Evolutionary conservation across 2,329 filamentous ascomycete species (phyloP).

Genomic region (Colletotrichum sp.): DNA sequence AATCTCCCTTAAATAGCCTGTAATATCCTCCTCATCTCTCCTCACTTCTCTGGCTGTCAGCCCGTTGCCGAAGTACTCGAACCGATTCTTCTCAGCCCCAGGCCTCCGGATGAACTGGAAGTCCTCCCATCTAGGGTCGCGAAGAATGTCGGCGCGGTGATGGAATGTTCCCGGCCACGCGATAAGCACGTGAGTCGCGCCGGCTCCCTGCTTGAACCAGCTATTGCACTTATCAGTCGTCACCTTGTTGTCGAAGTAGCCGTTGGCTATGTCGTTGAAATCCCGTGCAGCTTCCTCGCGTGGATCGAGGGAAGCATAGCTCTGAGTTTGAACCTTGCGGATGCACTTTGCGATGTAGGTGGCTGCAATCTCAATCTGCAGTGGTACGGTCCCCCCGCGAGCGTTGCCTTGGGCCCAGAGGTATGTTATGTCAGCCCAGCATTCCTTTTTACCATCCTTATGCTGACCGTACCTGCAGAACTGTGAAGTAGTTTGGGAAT

Average conservation of each 20-base stretch:
- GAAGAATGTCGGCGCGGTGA: slow-evolving; percentile 3
- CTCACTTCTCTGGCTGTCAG: neutral
- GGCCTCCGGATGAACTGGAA: neutral
- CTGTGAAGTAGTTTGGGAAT: neutral
- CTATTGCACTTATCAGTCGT: slow-evolving; percentile 17
- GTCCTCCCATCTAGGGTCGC: slow-evolving; percentile 21
- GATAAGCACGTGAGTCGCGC: neutral
- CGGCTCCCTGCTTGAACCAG: slow-evolving; percentile 22
- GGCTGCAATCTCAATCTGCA: neutral
- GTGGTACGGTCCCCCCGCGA: neutral
- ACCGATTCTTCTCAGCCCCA: neutral
- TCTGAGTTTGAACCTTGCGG: neutral
- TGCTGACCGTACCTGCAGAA: neutral
- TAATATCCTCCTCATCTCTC: neutral
- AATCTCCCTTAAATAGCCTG: neutral
- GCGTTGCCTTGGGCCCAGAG: neutral
- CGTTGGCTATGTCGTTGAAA: neutral
- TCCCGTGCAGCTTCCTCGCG: neutral
- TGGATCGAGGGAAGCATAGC: neutral
- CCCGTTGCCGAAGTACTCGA: neutral
- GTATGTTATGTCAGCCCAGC: neutral
- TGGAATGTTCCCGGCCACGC: slow-evolving; percentile 22
- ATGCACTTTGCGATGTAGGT: neutral
- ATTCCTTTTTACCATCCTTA: no score
- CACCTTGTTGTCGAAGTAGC: slow-evolving; percentile 13